phyloP scores from a whole-genome alignment of 441 rosid species.

The Eruca vesicaria region DNA sequence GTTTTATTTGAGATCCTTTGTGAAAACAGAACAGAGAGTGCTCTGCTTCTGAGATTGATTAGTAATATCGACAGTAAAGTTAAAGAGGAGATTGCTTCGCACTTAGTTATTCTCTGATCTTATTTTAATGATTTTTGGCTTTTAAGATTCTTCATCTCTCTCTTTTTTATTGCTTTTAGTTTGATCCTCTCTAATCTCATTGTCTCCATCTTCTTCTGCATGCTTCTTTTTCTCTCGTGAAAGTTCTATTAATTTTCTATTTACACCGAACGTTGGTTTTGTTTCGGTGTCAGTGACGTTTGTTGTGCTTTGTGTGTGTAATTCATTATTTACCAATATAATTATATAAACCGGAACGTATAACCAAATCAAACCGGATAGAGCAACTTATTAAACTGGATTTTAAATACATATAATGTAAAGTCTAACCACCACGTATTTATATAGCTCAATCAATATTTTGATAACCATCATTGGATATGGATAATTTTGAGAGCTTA shows the following conservation, averaged over 20 bases:
- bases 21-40: slow-evolving; percentile 22
- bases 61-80: slow-evolving; percentile 16
- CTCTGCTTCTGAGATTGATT: slow-evolving; percentile 24
- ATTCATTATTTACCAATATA: too few species aligned
- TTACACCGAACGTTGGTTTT: background rate
- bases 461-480: too few species aligned
- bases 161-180: slow-evolving; percentile 10
- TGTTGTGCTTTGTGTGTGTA: too few species aligned
- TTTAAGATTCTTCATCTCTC: background rate
- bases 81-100: slow-evolving; percentile 20
- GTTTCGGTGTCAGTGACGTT: background rate
- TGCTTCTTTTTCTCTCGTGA: slow-evolving; percentile 22
- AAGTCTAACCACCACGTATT: too few species aligned
- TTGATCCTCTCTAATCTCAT: slow-evolving; percentile 3
- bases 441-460: too few species aligned
- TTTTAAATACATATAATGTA: too few species aligned
- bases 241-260: background rate
- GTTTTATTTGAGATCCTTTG: slow-evolving; percentile 10
- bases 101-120: slow-evolving; percentile 22
- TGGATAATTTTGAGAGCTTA: too few species aligned
- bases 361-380: too few species aligned
- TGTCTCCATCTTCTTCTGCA: slow-evolving; percentile 18
- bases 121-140: background rate
- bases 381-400: too few species aligned
- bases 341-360: too few species aligned